These are phyloP conservation scores for Metarhizium album DNA, from an alignment of 2,329 filamentous ascomycete species.

Conservation along the genomic window DNA sequence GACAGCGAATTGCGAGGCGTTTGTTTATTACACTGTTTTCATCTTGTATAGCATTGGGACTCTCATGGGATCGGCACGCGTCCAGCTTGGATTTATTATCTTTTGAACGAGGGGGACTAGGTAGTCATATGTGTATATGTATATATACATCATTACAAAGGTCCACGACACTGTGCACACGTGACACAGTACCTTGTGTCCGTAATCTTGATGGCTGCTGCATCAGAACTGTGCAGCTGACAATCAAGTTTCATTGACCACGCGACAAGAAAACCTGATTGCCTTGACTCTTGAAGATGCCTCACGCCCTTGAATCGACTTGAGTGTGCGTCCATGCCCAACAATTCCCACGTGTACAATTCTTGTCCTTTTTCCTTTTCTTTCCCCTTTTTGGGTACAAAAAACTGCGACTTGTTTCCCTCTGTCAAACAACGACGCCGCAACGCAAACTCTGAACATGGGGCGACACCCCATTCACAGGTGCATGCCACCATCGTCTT, in stretches of 20 bases:
- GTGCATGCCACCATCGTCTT: conserved; percentile 47
- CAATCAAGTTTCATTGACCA: neutral
- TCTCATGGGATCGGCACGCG: neutral
- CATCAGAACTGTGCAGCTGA: neutral
- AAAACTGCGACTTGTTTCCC: neutral
- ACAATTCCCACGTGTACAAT: neutral
- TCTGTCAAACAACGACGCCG: neutral
- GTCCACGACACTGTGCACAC: neutral
- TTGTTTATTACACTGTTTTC: conserved; percentile 7
- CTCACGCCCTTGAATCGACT: neutral
- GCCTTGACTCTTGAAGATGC: neutral
- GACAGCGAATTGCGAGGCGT: conserved; percentile 5
- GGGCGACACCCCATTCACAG: conserved; percentile 26
- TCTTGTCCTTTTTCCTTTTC: too few species aligned
- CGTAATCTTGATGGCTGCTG: neutral
- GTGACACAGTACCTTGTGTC: neutral
- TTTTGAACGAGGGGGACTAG: neutral
- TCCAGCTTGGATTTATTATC: neutral
- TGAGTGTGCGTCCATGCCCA: neutral
- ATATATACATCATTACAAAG: neutral
- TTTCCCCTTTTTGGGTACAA: too few species aligned
- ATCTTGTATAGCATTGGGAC: conserved; percentile 2
- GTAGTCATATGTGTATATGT: neutral
- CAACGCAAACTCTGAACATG: neutral
- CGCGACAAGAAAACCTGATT: neutral